These are phyloP conservation scores for Giardia duodenalis DNA, from an alignment of 208 protist species.

Conservation along the genomic window DNA sequence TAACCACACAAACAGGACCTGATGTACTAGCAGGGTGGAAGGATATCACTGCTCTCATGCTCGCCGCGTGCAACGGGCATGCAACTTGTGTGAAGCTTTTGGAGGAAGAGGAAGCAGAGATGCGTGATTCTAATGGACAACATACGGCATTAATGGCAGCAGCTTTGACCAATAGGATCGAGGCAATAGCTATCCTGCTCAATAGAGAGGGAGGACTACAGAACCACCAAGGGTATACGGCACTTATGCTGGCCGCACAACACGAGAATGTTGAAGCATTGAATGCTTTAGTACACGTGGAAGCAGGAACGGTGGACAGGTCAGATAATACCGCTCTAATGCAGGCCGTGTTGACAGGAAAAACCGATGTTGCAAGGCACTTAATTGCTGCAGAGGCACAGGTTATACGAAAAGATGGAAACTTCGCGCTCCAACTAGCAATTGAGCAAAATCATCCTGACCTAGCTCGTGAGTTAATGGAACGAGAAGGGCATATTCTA, in stretches of 20 bases:
- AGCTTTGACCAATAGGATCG: neutral
- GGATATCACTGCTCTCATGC: neutral
- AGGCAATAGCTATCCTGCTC: neutral
- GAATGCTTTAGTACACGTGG: neutral
- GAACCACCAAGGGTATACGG: neutral
- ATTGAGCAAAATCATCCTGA: neutral
- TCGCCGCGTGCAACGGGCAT: neutral
- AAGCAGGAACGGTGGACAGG: neutral
- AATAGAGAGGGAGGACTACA: neutral
- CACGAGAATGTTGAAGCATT: neutral
- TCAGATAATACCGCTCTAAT: neutral
- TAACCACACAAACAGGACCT: neutral
- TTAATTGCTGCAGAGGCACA: neutral
- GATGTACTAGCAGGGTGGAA: neutral
- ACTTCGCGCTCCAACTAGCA: neutral
- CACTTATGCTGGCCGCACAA: neutral
- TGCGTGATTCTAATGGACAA: neutral
- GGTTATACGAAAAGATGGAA: neutral
- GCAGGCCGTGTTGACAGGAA: neutral
- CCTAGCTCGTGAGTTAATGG: neutral
- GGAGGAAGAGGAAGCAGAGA: neutral
- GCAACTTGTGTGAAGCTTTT: neutral
- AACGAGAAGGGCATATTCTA: neutral
- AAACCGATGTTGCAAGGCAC: neutral
- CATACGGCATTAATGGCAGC: neutral